phyloP scores from a whole-genome alignment of 139 green algal genomes.

The Klebsormidium nitens region DNA sequence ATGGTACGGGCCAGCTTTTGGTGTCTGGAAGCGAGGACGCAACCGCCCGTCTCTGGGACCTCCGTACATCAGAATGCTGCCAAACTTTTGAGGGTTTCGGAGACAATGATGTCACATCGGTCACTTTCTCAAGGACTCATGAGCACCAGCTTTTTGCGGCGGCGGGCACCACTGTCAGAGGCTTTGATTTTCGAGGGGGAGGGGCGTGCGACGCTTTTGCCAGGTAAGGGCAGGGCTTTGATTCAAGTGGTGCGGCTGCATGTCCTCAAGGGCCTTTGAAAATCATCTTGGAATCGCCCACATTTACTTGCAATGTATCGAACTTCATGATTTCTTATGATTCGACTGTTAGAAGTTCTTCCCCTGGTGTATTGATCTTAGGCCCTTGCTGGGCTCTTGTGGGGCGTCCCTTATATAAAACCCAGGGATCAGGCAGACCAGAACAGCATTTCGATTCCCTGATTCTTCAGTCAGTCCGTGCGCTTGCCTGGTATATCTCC shows the following conservation, averaged over 20 bases:
- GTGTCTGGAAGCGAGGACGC: neutral
- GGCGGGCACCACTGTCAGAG: neutral
- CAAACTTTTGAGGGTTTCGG: neutral
- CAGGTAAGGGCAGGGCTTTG: neutral
- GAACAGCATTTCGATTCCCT: too few relatives aligned
- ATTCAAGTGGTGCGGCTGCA: neutral
- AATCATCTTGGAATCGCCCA: too few relatives aligned
- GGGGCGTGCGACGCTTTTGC: neutral
- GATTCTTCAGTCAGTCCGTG: too few relatives aligned
- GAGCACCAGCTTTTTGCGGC: conserved; percentile 7
- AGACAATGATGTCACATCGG: neutral
- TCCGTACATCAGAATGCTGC: neutral
- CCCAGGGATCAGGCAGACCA: too few relatives aligned
- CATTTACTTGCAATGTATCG: too few relatives aligned
- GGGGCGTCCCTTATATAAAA: too few relatives aligned
- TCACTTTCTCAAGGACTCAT: neutral
- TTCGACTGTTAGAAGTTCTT: too few relatives aligned
- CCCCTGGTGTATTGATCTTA: too few relatives aligned
- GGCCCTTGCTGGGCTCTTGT: too few relatives aligned
- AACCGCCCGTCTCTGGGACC: neutral
- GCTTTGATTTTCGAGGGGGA: conserved; percentile 10
- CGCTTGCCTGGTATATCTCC: too few relatives aligned
- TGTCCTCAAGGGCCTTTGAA: too few relatives aligned
- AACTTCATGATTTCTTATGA: too few relatives aligned
- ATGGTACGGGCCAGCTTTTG: neutral